Conservation (phyloP, 768 basidiomycete species). For the Trametes maxima region DNA sequence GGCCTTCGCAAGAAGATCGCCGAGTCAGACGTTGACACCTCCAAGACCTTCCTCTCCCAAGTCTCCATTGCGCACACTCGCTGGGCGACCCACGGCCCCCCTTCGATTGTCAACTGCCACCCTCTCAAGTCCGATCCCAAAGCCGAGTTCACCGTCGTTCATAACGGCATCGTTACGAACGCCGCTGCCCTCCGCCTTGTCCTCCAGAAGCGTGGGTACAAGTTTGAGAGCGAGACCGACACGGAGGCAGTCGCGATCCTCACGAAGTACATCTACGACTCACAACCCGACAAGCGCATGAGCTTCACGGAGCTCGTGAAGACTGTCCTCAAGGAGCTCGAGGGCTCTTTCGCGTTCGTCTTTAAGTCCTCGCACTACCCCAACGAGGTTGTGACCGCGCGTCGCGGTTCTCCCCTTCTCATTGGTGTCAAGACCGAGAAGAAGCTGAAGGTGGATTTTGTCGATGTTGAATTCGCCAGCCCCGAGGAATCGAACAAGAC, state of each 20-base stretch:
- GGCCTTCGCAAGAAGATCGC: slow-evolving; percentile 89
- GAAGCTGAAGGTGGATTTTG: slow-evolving; percentile 99
- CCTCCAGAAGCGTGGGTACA: slow-evolving; percentile 93
- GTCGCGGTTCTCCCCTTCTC: slow-evolving; percentile 94
- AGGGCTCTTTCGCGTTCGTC: slow-evolving; percentile 98
- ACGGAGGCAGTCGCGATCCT: slow-evolving; percentile 98
- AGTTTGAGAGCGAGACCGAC: slow-evolving; percentile 94
- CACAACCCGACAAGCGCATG: slow-evolving; percentile 81
- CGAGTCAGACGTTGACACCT: slow-evolving; percentile 65
- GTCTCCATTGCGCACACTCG: slow-evolving; percentile 98
- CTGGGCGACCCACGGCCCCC: slow-evolving; percentile 98
- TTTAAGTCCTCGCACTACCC: slow-evolving; percentile 98
- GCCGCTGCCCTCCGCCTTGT: slow-evolving; percentile 85
- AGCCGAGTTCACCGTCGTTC: slow-evolving; percentile 89
- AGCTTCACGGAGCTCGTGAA: slow-evolving; percentile 93
- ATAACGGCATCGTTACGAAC: slow-evolving; percentile 99
- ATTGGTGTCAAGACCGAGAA: slow-evolving; percentile 99
- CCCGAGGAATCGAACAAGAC: slow-evolving; percentile 56
- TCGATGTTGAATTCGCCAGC: slow-evolving; percentile 93
- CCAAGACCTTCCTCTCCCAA: slow-evolving; percentile 80
- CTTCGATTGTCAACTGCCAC: slow-evolving; percentile 89
- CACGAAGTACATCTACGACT: slow-evolving; percentile 95
- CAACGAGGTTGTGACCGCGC: slow-evolving; percentile 92
- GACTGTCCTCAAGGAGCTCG: slow-evolving; percentile 94
- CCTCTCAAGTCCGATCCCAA: slow-evolving; percentile 83